Percentiles rank a stretch among this genome's conserved stretches.
Conservation (phyloP, 208 protist species). For the Leishmania mexicana region DNA sequence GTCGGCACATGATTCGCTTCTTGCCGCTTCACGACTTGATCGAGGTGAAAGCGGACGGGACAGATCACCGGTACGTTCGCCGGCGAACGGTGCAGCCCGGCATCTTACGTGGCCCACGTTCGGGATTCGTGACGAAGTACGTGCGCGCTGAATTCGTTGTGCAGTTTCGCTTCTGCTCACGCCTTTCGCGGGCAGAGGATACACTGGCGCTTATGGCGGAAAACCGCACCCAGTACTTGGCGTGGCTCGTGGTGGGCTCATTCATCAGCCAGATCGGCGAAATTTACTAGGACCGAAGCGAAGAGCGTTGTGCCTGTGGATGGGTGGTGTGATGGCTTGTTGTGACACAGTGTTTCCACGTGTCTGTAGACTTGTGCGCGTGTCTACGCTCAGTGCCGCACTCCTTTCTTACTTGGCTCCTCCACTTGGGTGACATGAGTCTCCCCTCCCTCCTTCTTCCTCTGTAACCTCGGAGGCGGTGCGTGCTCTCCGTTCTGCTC, state of each 20-base stretch:
- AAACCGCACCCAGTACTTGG: constrained; percentile 49
- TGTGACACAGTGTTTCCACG: background rate
- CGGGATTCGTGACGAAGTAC: constrained; percentile 41
- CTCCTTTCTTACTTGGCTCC: background rate
- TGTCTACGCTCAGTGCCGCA: background rate
- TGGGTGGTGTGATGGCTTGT: background rate
- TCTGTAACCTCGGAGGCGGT: background rate
- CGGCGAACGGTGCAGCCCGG: constrained; percentile 42
- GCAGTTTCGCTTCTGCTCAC: constrained; percentile 56
- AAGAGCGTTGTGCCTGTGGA: background rate
- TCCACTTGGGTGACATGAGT: background rate
- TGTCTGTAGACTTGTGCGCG: background rate
- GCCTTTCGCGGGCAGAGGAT: constrained; percentile 46
- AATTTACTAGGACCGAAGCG: background rate
- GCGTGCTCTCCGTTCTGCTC: background rate
- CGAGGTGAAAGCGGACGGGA: constrained; percentile 40
- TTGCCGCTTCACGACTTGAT: constrained; percentile 60
- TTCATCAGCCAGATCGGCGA: constrained; percentile 57
- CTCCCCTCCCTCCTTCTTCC: background rate
- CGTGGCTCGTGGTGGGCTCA: constrained; percentile 68
- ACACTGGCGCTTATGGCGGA: constrained; percentile 51
- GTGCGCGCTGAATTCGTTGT: constrained; percentile 54
- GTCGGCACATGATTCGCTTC: constrained; percentile 58
- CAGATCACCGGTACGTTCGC: constrained; percentile 50
- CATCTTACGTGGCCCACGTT: constrained; percentile 40